Evolutionary conservation across 495 filamentous ascomycete species (phyloP).

Genomic region (Hyphodiscus hymeniophilus): DNA sequence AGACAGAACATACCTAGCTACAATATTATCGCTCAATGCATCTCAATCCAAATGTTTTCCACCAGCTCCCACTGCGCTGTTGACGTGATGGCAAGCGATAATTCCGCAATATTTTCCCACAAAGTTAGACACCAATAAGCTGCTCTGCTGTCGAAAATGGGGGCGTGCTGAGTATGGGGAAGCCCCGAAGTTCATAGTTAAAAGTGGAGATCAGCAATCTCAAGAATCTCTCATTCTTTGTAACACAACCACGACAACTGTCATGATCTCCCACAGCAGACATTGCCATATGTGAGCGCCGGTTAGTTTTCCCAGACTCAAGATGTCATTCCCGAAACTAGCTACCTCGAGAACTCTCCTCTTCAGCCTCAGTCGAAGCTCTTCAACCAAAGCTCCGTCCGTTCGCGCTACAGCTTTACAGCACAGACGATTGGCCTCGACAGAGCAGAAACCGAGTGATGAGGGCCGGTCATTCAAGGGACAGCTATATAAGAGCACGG

Average conservation of each 20-base stretch:
- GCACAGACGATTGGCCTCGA: constrained; percentile 16
- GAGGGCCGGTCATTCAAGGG: constrained; percentile 57
- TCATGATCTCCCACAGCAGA: not conserved
- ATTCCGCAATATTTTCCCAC: no score
- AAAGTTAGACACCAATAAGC: no score
- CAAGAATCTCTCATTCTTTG: not conserved
- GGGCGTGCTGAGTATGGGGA: no score
- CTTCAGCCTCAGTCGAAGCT: not conserved
- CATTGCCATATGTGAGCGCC: constrained; percentile 1
- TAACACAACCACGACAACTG: not conserved
- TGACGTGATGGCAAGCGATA: no score
- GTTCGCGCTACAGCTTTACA: not conserved
- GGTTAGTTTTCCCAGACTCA: not conserved
- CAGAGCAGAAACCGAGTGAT: constrained; percentile 7
- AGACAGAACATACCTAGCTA: no score
- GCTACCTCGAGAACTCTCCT: constrained; percentile 19
- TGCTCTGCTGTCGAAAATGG: no score
- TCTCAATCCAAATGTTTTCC: no score
- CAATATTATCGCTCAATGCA: no score
- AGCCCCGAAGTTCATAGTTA: no score
- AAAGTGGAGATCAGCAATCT: no score
- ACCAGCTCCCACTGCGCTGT: no score
- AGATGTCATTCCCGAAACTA: constrained; percentile 14
- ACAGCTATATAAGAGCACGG: constrained; percentile 82
- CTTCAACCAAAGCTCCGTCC: constrained; percentile 2